phyloP scores from a whole-genome alignment of 805 yeast genomes.

The Millerago galiae region DNA sequence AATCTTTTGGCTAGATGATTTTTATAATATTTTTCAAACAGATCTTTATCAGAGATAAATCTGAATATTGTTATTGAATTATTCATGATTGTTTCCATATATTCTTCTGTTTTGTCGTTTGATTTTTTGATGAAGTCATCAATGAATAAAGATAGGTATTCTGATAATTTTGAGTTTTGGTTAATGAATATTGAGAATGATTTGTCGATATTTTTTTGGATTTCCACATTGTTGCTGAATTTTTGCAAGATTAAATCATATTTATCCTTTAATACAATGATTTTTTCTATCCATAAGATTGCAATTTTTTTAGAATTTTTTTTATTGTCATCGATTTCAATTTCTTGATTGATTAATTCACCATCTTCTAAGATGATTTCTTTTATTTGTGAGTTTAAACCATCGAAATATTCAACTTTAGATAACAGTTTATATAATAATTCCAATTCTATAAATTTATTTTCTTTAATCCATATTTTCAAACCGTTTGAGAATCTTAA shows the following conservation, averaged over 20 bases:
- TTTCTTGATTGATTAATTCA: constrained; percentile 12
- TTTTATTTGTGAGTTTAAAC: constrained; percentile 42
- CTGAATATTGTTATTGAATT: constrained; percentile 58
- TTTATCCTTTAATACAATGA: constrained; percentile 45
- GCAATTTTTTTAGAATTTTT: constrained; percentile 31
- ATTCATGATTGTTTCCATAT: constrained; percentile 39
- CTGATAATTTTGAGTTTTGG: constrained; percentile 40
- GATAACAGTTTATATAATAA: constrained; percentile 44
- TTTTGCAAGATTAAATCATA: constrained; percentile 41
- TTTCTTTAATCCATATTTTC: constrained; percentile 46
- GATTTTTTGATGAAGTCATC: constrained; percentile 51
- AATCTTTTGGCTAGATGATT: constrained; percentile 82
- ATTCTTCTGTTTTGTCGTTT: constrained; percentile 40
- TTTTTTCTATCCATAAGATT: constrained; percentile 57
- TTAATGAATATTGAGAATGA: constrained; percentile 62
- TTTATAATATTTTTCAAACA: constrained; percentile 79
- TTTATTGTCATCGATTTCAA: constrained; percentile 19
- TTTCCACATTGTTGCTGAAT: constrained; percentile 39
- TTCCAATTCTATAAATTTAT: constrained; percentile 36
- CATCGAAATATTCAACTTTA: constrained; percentile 49
- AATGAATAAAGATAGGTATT: constrained; percentile 49
- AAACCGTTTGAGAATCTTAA: constrained; percentile 50
- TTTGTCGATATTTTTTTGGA: constrained; percentile 50
- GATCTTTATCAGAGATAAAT: constrained; percentile 73
- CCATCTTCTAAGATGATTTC: constrained; percentile 45